These are phyloP conservation scores for Russula olivacea DNA, from an alignment of 768 basidiomycete species.

Conservation along the genomic window DNA sequence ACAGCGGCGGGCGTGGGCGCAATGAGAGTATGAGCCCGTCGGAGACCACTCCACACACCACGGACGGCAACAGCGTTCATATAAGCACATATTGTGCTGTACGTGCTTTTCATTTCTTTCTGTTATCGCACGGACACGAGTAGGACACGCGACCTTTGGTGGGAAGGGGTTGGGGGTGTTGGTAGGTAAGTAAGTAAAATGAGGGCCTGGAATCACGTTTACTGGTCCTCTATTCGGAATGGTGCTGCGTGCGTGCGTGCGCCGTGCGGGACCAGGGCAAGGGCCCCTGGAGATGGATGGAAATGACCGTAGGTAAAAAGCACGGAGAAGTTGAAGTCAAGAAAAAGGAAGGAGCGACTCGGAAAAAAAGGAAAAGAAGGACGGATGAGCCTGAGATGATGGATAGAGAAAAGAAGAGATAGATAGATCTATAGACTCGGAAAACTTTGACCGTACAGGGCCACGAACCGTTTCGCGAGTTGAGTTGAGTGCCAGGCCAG, in stretches of 20 bases:
- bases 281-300: background rate
- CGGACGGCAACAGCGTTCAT: conserved; percentile 6
- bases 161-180: background rate
- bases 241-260: too few relatives aligned
- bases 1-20: too few relatives aligned
- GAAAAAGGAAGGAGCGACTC: background rate
- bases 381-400: too few relatives aligned
- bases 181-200: background rate
- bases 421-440: too few relatives aligned
- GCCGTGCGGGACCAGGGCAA: too few relatives aligned
- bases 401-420: too few relatives aligned
- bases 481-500: too few relatives aligned
- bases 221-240: too few relatives aligned
- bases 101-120: conserved; percentile 9
- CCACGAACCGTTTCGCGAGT: conserved; percentile 16
- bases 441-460: conserved; percentile 2
- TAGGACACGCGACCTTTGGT: conserved; percentile 9
- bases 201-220: conserved; percentile 10
- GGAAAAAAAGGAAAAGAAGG: background rate
- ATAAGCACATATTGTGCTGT: background rate
- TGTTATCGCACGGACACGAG: conserved; percentile 13
- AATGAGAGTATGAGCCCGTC: too few relatives aligned
- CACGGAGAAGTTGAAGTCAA: background rate
- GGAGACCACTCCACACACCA: background rate
- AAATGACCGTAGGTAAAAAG: conserved; percentile 9